Base-by-base conservation (phyloP, 495 filamentous ascomycete species). In the Aspergillus diversus region DNA sequence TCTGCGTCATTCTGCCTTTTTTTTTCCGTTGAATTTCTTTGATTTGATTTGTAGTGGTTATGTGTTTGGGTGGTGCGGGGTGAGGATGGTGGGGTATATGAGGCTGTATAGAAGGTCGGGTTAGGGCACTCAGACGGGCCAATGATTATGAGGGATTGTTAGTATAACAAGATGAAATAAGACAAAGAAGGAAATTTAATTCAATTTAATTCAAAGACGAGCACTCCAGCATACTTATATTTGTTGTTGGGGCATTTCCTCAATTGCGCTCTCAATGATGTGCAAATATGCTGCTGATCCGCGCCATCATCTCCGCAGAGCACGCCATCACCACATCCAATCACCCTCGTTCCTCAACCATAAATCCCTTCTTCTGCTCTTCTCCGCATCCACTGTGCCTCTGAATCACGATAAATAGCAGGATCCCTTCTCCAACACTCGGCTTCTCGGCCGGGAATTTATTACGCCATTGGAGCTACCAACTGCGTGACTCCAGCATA, bases 241-340 rank as follows among this genome's bases (percentile, higher is more conserved):
- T n/a, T n/a, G n/a, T n/a, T n/a, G n/a, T n/a, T n/a, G n/a, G n/a
- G n/a, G n/a, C n/a, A n/a, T n/a, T n/a, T n/a, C n/a, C n/a, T n/a
- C n/a, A n/a, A n/a, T n/a, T n/a, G n/a, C n/a, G n/a, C n/a, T n/a
- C n/a, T n/a, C n/a, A n/a, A n/a, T n/a, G n/a, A n/a, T n/a, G n/a
- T n/a, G n/a, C n/a, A n/a, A n/a, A n/a, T n/a, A n/a, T n/a, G n/a
- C n/a, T n/a, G n/a, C n/a, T n/a, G n/a, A n/a, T 43, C 16, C 47
- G 8, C 47, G 47, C 47, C 47, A 50, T 50, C 47, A 31, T 16
- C 9, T 16, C 11, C 15, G 15, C 47, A 13, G 47, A 50, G 47
- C 47, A 50, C 47, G 47, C 47, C n/a, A 50, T 50, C 47, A 13
- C 51, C 11, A 43, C 39, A 43, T 43, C 39, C 39, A 43, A 43